Base-by-base conservation (phyloP, 192 early-diverging fungal species). In the Cladochytrium replicatum region DNA sequence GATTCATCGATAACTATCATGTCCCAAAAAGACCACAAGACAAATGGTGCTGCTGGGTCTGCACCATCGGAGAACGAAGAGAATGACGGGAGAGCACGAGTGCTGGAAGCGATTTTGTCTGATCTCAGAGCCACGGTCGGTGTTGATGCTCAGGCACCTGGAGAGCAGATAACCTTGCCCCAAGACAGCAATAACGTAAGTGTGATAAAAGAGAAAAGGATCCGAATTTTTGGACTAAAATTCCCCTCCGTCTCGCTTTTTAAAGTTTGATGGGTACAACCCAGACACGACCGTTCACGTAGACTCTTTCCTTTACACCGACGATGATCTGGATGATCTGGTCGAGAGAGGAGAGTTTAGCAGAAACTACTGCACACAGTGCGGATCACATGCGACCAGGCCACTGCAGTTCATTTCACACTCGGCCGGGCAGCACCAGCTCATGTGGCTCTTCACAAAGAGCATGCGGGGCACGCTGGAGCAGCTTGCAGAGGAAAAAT, bases 361-460 rank as follows among this genome's bases (percentile, higher is more conserved):
- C 7, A 46, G 76, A 21, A 70, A 78, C 54, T 70, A 68, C 37
- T 80, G 77, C 41, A 25, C 60, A 17, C 66, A 72, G 28, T 80
- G 77, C 52, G 50, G 64, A 22, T 73, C 72, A 28, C 57, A 61
- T 34, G 63, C 74, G 23, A 61, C 63, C 1, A 39, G 54, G 2
- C 68, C 68, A 23, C 57, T 71, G 38, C 71, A 80, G 26, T 80
- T 80, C 32, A 78, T 80, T 15, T 75, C 75, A 0, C 77, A 80
- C 46, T 80, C 77, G 27, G 71, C 77, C 1, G 66, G 71, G 0
- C 68, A 69, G 0, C 54, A 73, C 6, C 74, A 74, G 50, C 49
- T 79, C n/a, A 71, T 68, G 31, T 79, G 66, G 48, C 30, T 79
- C 15, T 79, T 67, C 54, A 66, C 69, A 24, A 61, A 68, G 4